Evolutionary conservation across 148 eudicot species (phyloP).

Genomic region (Nyssa sinensis): DNA sequence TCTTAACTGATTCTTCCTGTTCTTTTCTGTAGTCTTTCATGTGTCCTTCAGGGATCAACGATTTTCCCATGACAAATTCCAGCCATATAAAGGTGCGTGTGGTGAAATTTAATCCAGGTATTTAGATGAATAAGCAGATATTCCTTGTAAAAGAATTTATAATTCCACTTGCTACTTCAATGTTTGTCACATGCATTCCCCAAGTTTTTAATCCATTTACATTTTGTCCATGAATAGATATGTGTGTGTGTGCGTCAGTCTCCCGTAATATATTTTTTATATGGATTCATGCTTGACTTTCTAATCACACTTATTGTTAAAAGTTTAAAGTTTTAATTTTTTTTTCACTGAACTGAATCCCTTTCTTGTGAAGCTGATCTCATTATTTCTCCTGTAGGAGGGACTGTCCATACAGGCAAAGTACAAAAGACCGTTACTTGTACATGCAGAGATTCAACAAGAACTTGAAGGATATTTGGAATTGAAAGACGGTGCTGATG

Average conservation of each 20-base stretch:
- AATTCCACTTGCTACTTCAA: background rate
- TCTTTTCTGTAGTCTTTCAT: conserved; percentile 75
- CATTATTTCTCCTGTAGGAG: conserved; percentile 50
- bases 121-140: background rate
- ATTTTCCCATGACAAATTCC: conserved; percentile 92
- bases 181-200: background rate
- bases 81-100: conserved; percentile 74
- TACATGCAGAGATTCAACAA: conserved; percentile 77
- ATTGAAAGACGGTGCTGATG: conserved; percentile 27
- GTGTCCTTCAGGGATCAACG: conserved; percentile 98
- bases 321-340: background rate
- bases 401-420: conserved; percentile 76
- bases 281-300: background rate
- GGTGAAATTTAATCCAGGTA: background rate
- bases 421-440: conserved; percentile 86
- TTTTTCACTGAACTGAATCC: background rate
- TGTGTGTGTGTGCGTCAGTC: background rate
- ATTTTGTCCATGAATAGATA: background rate
- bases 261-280: background rate
- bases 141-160: background rate
- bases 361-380: conserved; percentile 6
- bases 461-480: conserved; percentile 37
- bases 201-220: background rate
- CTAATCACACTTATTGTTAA: background rate
- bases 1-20: background rate